Evolutionary conservation across 192 early-diverging fungal species (phyloP), one percentile per base, ranked within the genome.

Genomic region (Spizellomyces punctatus): DNA sequence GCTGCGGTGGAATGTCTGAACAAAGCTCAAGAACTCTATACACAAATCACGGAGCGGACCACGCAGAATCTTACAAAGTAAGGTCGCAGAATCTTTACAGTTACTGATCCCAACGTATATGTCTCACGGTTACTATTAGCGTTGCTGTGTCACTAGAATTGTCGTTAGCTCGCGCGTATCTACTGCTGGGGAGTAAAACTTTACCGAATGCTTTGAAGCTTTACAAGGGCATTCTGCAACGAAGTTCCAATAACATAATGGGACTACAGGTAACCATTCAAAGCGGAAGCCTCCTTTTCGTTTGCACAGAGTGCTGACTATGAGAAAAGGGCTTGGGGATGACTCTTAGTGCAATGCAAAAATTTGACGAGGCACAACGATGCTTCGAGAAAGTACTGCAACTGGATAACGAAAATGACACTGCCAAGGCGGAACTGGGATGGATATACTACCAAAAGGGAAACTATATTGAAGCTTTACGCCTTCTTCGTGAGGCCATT

Each of bases 401-500:
- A 14, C 22, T 86, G 5, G 80, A 88, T 43, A 63, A 76, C 4
- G 41, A 19, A 50, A 86, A 76, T 54, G 78, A 85, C 64, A 61
- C 78, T 2, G 87, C 88, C n/a, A 74, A 84, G 49, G 88, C 85
- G 52, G 92, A 91, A 54, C 74, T 95, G 36, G 94, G 87, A 2
- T 89, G 87, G 85, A 86, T 91, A 6, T 71, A 74, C 47, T 82
- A 86, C 46, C 56, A 82, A 41, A 75, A 83, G 46, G 80, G 80
- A 43, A 80, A 91, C 46, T 76, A 75, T 58, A 70, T 79, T 8
- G 71, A 82, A 42, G 91, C 94, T 0, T 67, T 85, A 8, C 74
- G 81, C 12, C 79, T 76, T 17, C 76, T 92, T 36, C 68, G 76
- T 21, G 19, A 64, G 0, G 70, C 49, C 8, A 17, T 72, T 17